These are phyloP conservation scores for Climacium dendroides DNA, from an alignment of 225 moss, liverwort and hornwort species.

Conservation along the genomic window DNA sequence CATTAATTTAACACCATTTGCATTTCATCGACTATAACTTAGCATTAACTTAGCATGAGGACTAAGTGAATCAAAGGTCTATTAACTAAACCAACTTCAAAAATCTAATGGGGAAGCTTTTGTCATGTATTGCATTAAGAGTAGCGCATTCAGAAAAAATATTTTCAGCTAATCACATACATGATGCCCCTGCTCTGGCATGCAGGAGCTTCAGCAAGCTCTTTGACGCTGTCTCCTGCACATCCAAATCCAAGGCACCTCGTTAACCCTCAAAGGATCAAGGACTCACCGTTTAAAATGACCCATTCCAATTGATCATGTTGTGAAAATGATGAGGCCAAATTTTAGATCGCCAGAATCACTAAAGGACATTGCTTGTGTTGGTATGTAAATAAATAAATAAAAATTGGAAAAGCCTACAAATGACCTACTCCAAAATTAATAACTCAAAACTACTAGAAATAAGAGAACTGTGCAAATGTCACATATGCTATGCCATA, in stretches of 20 bases:
- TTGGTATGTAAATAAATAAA: neutral
- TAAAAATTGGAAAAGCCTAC: neutral
- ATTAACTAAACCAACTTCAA: neutral
- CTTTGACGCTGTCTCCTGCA: constrained; percentile 18
- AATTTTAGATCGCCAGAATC: neutral
- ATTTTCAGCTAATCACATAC: neutral
- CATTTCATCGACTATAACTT: neutral
- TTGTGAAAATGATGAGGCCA: neutral
- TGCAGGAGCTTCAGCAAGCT: constrained; percentile 15
- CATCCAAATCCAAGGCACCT: neutral
- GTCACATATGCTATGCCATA: neutral
- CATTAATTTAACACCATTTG: neutral
- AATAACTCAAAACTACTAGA: neutral
- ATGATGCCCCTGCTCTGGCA: neutral
- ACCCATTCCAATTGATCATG: neutral
- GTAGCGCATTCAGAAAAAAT: neutral
- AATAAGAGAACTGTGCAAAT: neutral
- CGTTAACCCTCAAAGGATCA: neutral
- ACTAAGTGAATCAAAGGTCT: neutral
- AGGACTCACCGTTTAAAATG: neutral
- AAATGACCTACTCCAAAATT: neutral
- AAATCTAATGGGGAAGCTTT: neutral
- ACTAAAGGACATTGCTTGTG: neutral
- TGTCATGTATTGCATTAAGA: neutral
- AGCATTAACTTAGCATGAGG: neutral